A percentile compares a stretch with the other conserved stretches of the same genome.
Evolutionary conservation across 192 early-diverging fungal genomes (phyloP).

Genomic region (Chytriomyces sp.): DNA sequence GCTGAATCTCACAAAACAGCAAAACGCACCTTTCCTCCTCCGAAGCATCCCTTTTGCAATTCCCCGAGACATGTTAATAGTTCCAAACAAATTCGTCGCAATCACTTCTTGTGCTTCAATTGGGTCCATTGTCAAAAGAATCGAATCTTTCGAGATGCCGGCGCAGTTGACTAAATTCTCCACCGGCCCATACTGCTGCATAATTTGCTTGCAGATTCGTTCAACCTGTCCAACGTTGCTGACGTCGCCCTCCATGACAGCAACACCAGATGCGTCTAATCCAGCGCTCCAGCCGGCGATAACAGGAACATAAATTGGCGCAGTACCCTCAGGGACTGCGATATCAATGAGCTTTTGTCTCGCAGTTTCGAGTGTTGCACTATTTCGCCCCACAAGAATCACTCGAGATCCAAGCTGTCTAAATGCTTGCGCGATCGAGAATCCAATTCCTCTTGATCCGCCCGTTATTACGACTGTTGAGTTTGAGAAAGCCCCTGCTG

Average conservation of each 20-base stretch:
- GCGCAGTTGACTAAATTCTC: constrained; percentile 36
- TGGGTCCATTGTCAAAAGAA: constrained; percentile 28
- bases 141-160: constrained; percentile 16
- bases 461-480: constrained; percentile 64
- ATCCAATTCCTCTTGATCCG: constrained; percentile 79
- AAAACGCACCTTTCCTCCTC: constrained; percentile 54
- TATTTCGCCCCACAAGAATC: constrained; percentile 62
- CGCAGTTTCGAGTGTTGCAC: constrained; percentile 35
- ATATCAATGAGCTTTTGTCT: neutral
- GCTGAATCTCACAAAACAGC: neutral
- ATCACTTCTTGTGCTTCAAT: constrained; percentile 63
- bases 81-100: constrained; percentile 72
- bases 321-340: too few species aligned
- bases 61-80: constrained; percentile 64
- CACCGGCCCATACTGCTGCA: constrained; percentile 20
- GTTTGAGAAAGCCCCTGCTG: constrained; percentile 7
- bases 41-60: constrained; percentile 65
- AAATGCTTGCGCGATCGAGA: constrained; percentile 68
- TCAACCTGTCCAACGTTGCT: constrained; percentile 47
- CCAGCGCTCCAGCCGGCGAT: constrained; percentile 2
- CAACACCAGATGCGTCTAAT: constrained; percentile 38
- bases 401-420: constrained; percentile 33
- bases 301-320: neutral
- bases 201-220: constrained; percentile 38
- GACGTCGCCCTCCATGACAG: constrained; percentile 46